Percentiles rank a stretch among this genome's conserved stretches.
Evolutionary conservation across 2,329 filamentous ascomycete genomes (phyloP).

Genomic region (Cryphonectria naterciae): DNA sequence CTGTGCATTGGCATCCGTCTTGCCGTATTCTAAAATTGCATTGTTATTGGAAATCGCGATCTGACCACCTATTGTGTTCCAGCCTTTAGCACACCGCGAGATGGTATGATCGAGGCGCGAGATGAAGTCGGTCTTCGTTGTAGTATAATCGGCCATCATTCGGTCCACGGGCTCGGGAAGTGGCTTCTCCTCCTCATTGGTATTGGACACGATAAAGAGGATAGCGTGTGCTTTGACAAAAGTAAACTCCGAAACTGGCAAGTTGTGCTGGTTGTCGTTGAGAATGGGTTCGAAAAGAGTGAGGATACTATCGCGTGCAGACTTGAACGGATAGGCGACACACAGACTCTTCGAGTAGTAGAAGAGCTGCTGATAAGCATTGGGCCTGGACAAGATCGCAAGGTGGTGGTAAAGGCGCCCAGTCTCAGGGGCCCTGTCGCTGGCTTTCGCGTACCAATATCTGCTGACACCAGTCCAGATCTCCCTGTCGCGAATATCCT

Average conservation of each 20-base stretch:
- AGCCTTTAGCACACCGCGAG: conserved; percentile 50
- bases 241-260: conserved; percentile 55
- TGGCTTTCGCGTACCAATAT: conserved; percentile 84
- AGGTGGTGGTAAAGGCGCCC: conserved; percentile 88
- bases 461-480: conserved; percentile 80
- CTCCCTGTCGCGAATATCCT: conserved; percentile 74
- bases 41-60: conserved; percentile 63
- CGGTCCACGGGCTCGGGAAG: conserved; percentile 37
- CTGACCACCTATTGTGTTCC: conserved; percentile 58
- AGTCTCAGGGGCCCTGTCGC: conserved; percentile 73
- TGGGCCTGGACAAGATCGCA: conserved; percentile 74
- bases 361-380: conserved; percentile 71
- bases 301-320: conserved; percentile 58
- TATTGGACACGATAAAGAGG: conserved; percentile 50
- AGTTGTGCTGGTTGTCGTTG: conserved; percentile 32
- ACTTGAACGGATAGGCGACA: conserved; percentile 67
- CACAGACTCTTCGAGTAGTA: conserved; percentile 74
- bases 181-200: conserved; percentile 21
- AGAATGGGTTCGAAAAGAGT: conserved; percentile 58
- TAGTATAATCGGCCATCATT: conserved; percentile 20
- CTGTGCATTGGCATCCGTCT: conserved; percentile 24
- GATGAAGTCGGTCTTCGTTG: conserved; percentile 49
- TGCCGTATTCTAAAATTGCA: conserved; percentile 58
- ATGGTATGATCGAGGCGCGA: conserved; percentile 61
- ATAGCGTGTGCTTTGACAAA: conserved; percentile 69